A percentile compares a stretch with the other conserved stretches of the same genome.
phyloP scores from a whole-genome alignment of 208 protist genomes.

The Crithidia bombi region DNA sequence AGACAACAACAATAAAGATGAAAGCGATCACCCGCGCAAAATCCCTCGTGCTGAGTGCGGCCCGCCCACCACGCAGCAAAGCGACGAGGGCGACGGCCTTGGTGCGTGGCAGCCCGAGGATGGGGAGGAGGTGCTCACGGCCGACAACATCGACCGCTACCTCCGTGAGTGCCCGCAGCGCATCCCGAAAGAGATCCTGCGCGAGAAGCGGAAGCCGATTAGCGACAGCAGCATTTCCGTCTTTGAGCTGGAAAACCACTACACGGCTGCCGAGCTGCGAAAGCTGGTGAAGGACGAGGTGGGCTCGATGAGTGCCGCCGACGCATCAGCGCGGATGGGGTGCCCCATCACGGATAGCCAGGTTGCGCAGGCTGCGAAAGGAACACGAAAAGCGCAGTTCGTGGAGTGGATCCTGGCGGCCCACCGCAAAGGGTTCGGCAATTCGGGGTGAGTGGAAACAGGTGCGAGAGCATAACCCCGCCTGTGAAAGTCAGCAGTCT shows the following conservation, averaged over 20 bases:
- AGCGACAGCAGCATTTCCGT: conserved; percentile 58
- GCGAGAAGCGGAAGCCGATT: conserved; percentile 50
- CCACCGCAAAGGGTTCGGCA: background rate
- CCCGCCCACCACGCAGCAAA: background rate
- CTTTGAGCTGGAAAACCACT: conserved; percentile 86
- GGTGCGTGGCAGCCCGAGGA: conserved; percentile 40
- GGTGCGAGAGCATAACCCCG: too few relatives aligned
- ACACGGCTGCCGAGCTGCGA: conserved; percentile 66
- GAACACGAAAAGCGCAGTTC: conserved; percentile 34
- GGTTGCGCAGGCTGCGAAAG: conserved; percentile 18
- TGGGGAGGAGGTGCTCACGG: conserved; percentile 70
- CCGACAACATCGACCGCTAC: conserved; percentile 75
- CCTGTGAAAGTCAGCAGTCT: too few relatives aligned
- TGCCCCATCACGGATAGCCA: conserved; percentile 8
- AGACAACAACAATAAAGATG: background rate
- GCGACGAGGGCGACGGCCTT: conserved; percentile 15
- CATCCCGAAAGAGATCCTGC: conserved; percentile 65
- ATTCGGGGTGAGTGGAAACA: too few relatives aligned
- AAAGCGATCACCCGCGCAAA: conserved; percentile 3
- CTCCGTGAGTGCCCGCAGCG: conserved; percentile 63
- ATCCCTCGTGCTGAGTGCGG: background rate
- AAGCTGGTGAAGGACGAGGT: conserved; percentile 45
- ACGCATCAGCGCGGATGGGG: conserved; percentile 19
- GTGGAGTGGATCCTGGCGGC: conserved; percentile 26
- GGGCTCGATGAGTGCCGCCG: conserved; percentile 7